Conservation (phyloP, 257 asterid genomes). For the Nicotiana undulata region DNA sequence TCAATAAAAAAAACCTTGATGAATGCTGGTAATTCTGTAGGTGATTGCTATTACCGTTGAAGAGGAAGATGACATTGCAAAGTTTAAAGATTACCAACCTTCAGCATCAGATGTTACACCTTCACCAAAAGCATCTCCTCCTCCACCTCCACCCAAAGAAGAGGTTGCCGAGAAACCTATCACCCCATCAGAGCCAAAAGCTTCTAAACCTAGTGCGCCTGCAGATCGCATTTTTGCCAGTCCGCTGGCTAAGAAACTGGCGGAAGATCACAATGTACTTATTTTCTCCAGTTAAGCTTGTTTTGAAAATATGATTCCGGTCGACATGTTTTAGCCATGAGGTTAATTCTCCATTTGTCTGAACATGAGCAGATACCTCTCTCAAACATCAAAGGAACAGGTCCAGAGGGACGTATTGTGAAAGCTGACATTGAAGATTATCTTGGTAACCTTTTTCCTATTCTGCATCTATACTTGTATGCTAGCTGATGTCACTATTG, state of each 20-base stretch:
- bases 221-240: slow-evolving; percentile 83
- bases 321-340: background rate
- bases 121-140: slow-evolving; percentile 39
- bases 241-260: slow-evolving; percentile 86
- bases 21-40: slow-evolving; percentile 18
- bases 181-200: slow-evolving; percentile 56
- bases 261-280: slow-evolving; percentile 73
- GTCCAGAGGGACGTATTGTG: slow-evolving; percentile 89
- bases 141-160: slow-evolving; percentile 64
- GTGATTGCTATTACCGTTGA: slow-evolving; percentile 82
- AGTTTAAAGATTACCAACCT: slow-evolving; percentile 70
- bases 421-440: slow-evolving; percentile 94
- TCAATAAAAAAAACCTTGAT: background rate
- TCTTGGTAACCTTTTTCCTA: slow-evolving; percentile 49
- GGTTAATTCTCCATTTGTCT: background rate
- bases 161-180: slow-evolving; percentile 45
- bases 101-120: slow-evolving; percentile 65
- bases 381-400: slow-evolving; percentile 81
- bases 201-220: slow-evolving; percentile 47
- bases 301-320: background rate
- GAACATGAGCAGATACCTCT: slow-evolving; percentile 57
- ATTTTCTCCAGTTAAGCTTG: background rate
- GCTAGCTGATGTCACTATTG: background rate
- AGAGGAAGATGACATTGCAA: slow-evolving; percentile 72
- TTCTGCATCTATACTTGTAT: background rate